Evolutionary conservation across 257 asterid genomes (phyloP), one percentile per base, ranked within the genome.

Genomic region (Cruciata laevipes): DNA sequence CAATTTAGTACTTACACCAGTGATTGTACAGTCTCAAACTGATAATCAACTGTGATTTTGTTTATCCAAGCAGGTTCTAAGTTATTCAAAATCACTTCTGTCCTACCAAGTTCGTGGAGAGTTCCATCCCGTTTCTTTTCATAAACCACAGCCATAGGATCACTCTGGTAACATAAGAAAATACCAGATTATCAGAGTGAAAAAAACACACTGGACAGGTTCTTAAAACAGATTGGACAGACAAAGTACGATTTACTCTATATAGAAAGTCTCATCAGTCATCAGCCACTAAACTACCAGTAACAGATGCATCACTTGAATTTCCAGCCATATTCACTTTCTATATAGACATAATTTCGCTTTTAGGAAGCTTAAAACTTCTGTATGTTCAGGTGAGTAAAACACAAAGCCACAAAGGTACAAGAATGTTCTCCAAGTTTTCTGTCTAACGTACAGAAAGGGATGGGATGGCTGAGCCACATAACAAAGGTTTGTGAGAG

Each of bases 71-170:
- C 37, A 40, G 95, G 96, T 33, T 85, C 78, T 49, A 91, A 80
- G 71, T 63, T 77, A 86, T 91, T 91, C 89, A 87, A 67, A 69
- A 91, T 84, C 12, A 89, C 94, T 91, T 89, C 96, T 37, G 96
- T 91, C 24, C 96, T 91, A 31, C 95, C 96, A 71, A 89, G 82
- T 72, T 91, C 98, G 61, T 86, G 89, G 47, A 87, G 90, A 71
- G 75, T 74, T 44, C 98, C 96, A 69, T 89, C 89, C 71, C 85
- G 74, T 81, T 59, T 85, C 85, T 77, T 90, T 72, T 72, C 68
- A 80, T 74, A 89, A 53, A 80, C 87, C 65, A 91, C 98, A 3
- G 86, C 91, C 90, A 91, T 85, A 32, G 96, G 98, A 87, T 89
- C 98, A 77, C 96, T 91, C 98, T 91, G 87, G 78, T 78, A 60